Percentiles rank a stretch among this genome's conserved stretches.
phyloP scores from a whole-genome alignment of 2,329 filamentous ascomycete genomes.

The Aspergillus proliferans region DNA sequence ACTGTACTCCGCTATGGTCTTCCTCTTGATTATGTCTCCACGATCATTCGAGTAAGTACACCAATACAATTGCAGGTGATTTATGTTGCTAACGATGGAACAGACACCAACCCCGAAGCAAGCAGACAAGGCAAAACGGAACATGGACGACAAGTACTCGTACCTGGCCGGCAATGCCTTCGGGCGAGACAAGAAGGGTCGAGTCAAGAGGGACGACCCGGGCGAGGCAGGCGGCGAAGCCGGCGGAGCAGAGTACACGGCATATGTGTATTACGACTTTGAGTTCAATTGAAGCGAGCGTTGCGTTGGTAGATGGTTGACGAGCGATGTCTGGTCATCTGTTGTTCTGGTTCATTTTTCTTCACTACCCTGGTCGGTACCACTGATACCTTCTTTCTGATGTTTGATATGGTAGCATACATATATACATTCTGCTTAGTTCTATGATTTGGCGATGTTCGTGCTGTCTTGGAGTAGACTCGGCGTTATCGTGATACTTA shows the following conservation, averaged over 20 bases:
- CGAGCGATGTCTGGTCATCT: background rate
- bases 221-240: slow-evolving; percentile 67
- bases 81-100: slow-evolving; percentile 6
- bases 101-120: slow-evolving; percentile 73
- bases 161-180: slow-evolving; percentile 94
- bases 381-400: background rate
- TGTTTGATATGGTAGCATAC: background rate
- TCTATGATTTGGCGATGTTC: too few species aligned
- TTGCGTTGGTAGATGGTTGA: background rate
- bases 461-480: too few species aligned
- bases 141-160: slow-evolving; percentile 76
- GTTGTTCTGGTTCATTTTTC: too few species aligned
- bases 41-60: slow-evolving; percentile 69
- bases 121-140: slow-evolving; percentile 69
- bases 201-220: slow-evolving; percentile 84
- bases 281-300: slow-evolving; percentile 54
- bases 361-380: background rate
- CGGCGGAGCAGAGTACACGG: slow-evolving; percentile 77
- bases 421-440: background rate
- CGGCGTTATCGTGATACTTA: too few species aligned
- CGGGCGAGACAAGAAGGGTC: slow-evolving; percentile 85
- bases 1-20: slow-evolving; percentile 94
- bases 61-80: background rate
- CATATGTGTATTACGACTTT: slow-evolving; percentile 96
- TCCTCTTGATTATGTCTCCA: slow-evolving; percentile 81